Conservation (phyloP, 2,329 filamentous ascomycete genomes). For the Hypoxylon sp. region DNA sequence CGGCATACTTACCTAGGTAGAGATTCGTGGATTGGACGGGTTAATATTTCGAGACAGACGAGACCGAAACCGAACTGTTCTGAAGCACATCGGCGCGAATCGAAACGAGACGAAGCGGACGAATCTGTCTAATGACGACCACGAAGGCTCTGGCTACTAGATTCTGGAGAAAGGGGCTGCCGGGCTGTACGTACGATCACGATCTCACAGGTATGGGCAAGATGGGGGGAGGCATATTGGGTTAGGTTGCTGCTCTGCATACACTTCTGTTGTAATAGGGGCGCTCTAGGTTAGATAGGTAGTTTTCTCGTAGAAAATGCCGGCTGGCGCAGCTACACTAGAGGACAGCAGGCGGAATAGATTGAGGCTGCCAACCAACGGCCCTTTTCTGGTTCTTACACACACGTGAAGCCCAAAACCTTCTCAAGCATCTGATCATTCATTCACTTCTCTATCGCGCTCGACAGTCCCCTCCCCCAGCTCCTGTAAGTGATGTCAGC, state of each 20-base stretch:
- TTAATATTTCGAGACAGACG: not conserved
- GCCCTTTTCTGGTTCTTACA: not conserved
- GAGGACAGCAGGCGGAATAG: not conserved
- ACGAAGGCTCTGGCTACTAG: not conserved
- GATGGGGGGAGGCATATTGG: not conserved
- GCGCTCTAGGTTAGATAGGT: not conserved
- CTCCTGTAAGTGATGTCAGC: not conserved
- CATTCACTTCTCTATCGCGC: not conserved
- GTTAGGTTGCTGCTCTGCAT: not conserved
- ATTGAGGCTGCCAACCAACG: slow-evolving; percentile 10
- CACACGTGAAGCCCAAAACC: not conserved
- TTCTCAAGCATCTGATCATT: not conserved
- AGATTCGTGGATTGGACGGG: not conserved
- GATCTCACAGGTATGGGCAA: not conserved
- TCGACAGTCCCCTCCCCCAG: not conserved
- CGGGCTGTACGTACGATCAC: slow-evolving; percentile 14
- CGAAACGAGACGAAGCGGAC: not conserved
- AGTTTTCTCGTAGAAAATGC: not conserved
- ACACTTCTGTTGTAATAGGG: not conserved
- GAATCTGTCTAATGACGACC: not conserved
- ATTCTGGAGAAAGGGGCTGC: not conserved
- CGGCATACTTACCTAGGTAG: not conserved
- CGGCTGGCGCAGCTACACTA: not conserved
- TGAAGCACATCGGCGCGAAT: not conserved
- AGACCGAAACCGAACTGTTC: not conserved